These are phyloP conservation scores for Komagataella populi DNA, from an alignment of 805 yeast species.

Conservation along the genomic window DNA sequence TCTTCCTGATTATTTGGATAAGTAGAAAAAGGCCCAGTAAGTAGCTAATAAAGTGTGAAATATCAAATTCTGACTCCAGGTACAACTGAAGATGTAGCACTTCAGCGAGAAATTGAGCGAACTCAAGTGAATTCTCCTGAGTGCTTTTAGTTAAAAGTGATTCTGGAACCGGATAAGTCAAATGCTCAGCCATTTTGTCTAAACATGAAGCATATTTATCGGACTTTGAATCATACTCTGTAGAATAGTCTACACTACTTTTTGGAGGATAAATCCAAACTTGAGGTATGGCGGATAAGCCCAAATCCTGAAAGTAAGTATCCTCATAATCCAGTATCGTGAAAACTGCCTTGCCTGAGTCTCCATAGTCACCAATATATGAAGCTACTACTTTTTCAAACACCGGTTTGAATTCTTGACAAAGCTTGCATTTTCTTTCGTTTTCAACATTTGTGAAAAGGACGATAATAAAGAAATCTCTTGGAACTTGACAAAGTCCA, in stretches of 20 bases:
- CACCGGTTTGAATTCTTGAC: constrained; percentile 28
- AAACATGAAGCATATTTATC: constrained; percentile 13
- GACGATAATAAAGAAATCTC: constrained; percentile 37
- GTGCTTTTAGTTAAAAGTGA: constrained; percentile 8
- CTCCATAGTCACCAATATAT: constrained; percentile 29
- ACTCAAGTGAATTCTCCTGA: constrained; percentile 24
- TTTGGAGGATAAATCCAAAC: constrained; percentile 47
- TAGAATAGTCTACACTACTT: constrained; percentile 7
- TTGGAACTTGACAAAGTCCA: constrained; percentile 26
- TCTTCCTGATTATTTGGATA: constrained; percentile 35
- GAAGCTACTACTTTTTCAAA: constrained; percentile 26
- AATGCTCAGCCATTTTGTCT: constrained; percentile 7
- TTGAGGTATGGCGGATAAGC: constrained; percentile 44
- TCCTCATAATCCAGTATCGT: constrained; percentile 34
- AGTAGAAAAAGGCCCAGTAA: constrained; percentile 28
- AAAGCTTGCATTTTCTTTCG: constrained; percentile 30
- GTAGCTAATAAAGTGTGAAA: constrained; percentile 26
- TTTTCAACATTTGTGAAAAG: constrained; percentile 35
- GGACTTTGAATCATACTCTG: constrained; percentile 11
- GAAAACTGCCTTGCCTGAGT: constrained; percentile 27
- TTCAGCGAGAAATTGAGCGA: constrained; percentile 40
- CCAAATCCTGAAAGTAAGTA: constrained; percentile 25
- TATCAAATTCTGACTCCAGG: constrained; percentile 28
- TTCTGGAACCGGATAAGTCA: neutral
- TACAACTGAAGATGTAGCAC: constrained; percentile 27